phyloP scores from a whole-genome alignment of 257 asterid genomes.

The Jacaranda mimosifolia region DNA sequence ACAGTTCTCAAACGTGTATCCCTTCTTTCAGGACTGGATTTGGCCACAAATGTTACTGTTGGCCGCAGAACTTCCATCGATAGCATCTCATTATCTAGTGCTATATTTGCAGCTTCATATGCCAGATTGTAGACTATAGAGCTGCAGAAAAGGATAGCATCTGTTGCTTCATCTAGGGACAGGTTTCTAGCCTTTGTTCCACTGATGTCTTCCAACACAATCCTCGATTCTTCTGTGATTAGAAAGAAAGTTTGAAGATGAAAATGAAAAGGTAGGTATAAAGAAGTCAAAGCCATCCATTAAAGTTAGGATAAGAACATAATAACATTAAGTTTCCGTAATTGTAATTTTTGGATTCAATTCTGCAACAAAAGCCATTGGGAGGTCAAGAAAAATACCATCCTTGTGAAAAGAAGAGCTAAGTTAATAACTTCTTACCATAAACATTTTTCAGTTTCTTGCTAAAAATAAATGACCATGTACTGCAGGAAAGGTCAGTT shows the following conservation, averaged over 20 bases:
- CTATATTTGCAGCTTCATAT: constrained; percentile 66
- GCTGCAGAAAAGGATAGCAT: constrained; percentile 75
- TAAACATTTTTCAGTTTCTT: too few species aligned
- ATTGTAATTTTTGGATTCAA: background rate
- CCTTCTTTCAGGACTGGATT: constrained; percentile 46
- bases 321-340: background rate
- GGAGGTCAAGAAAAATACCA: background rate
- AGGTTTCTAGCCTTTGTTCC: constrained; percentile 53
- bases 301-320: background rate
- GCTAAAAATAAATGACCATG: too few species aligned
- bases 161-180: constrained; percentile 79
- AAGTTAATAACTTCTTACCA: too few species aligned
- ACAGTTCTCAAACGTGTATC: constrained; percentile 45
- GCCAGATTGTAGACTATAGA: constrained; percentile 72
- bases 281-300: background rate
- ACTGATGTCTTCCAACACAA: constrained; percentile 48
- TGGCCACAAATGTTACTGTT: constrained; percentile 43
- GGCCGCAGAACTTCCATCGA: constrained; percentile 51
- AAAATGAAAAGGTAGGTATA: background rate
- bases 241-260: constrained; percentile 15
- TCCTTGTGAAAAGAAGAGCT: too few species aligned
- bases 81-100: constrained; percentile 55
- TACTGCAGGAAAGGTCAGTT: too few species aligned
- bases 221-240: constrained; percentile 63
- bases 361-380: background rate